These are phyloP conservation scores for Spathaspora hagerdaliae DNA, from an alignment of 805 yeast genomes.

Conservation along the genomic window DNA sequence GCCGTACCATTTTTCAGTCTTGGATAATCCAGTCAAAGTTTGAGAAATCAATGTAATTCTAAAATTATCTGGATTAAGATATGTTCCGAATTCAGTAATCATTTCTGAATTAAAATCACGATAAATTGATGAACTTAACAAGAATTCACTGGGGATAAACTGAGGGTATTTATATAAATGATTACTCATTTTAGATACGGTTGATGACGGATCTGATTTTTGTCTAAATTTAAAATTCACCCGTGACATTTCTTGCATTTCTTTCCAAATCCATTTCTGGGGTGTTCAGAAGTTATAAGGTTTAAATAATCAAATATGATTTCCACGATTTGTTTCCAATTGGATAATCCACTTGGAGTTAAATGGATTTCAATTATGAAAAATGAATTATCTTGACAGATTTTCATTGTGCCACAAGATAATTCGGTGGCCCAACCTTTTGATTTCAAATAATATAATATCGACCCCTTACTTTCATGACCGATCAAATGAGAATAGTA, in stretches of 20 bases:
- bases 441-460: slow-evolving; percentile 65
- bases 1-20: slow-evolving; percentile 84
- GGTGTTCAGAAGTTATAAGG: slow-evolving; percentile 52
- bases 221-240: slow-evolving; percentile 78
- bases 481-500: slow-evolving; percentile 83
- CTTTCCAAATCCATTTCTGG: slow-evolving; percentile 77
- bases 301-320: slow-evolving; percentile 70
- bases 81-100: slow-evolving; percentile 46
- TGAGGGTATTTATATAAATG: slow-evolving; percentile 47
- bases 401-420: slow-evolving; percentile 65
- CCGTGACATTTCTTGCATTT: slow-evolving; percentile 62
- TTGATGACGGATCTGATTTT: slow-evolving; percentile 64
- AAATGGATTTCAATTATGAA: slow-evolving; percentile 73
- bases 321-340: slow-evolving; percentile 58
- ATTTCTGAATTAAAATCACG: slow-evolving; percentile 55
- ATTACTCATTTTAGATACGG: slow-evolving; percentile 68
- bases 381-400: slow-evolving; percentile 62
- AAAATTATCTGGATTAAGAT: slow-evolving; percentile 56
- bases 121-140: slow-evolving; percentile 55
- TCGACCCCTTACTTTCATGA: slow-evolving; percentile 88
- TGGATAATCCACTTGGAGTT: slow-evolving; percentile 64
- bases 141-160: slow-evolving; percentile 57
- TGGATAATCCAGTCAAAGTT: slow-evolving; percentile 42
- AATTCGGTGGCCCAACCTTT: slow-evolving; percentile 76
- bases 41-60: slow-evolving; percentile 53